A percentile compares a stretch with the other conserved stretches of the same genome.
Conservation (phyloP, 2,329 filamentous ascomycete genomes). For the Cercospora sp. region DNA sequence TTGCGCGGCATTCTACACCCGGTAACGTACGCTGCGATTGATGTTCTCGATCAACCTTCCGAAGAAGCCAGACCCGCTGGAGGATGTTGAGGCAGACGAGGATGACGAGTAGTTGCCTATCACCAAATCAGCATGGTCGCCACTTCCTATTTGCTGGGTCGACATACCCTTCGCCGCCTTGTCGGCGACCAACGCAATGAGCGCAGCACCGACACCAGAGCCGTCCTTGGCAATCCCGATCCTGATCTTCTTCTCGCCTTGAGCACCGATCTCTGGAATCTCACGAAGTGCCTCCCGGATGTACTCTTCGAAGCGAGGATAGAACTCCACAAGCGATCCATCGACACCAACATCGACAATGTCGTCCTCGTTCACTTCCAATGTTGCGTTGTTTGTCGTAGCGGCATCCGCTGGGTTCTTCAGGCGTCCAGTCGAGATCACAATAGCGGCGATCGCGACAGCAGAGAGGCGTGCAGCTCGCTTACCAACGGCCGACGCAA, state of each 20-base stretch:
- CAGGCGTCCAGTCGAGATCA: slow-evolving; percentile 77
- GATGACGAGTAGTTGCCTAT: slow-evolving; percentile 8
- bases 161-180: slow-evolving; percentile 44
- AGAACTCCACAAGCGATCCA: slow-evolving; percentile 91
- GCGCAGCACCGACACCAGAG: slow-evolving; percentile 87
- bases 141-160: not conserved
- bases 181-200: slow-evolving; percentile 89
- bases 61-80: slow-evolving; percentile 20
- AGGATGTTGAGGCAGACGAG: slow-evolving; percentile 7
- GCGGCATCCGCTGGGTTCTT: slow-evolving; percentile 40
- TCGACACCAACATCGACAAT: slow-evolving; percentile 92
- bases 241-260: slow-evolving; percentile 80
- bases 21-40: slow-evolving; percentile 28
- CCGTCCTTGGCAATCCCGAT: slow-evolving; percentile 98
- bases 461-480: slow-evolving; percentile 86
- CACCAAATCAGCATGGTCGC: not conserved
- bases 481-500: slow-evolving; percentile 80
- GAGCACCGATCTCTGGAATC: slow-evolving; percentile 73
- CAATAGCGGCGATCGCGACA: slow-evolving; percentile 80
- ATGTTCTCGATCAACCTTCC: slow-evolving; percentile 23
- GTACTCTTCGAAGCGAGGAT: slow-evolving; percentile 86
- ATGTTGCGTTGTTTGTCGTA: slow-evolving; percentile 31
- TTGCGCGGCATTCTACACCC: slow-evolving; percentile 19
- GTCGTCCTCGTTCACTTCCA: slow-evolving; percentile 56
- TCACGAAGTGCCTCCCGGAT: slow-evolving; percentile 78